Base-by-base conservation (phyloP, 1,284 basidiomycete genomes). In the Mrakiaceae sp. region DNA sequence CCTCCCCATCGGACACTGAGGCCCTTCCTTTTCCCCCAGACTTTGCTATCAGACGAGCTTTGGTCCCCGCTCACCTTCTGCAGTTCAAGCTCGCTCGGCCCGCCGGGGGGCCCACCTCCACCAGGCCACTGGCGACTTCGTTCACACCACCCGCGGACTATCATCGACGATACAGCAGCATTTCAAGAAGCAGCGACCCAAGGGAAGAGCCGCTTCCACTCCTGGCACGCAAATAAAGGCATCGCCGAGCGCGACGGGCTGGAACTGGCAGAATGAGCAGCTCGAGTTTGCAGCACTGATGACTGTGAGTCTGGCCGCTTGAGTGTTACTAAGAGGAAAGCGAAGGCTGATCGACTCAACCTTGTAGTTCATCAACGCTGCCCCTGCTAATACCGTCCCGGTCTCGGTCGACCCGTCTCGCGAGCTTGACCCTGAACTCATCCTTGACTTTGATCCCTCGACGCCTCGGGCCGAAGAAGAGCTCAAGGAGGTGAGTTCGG, bases 391-490 rank as follows among this genome's bases (percentile, higher is more conserved):
- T 53, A 44, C 57, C 48, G 47, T 64, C 47, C 58, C 63, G 14
- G 27, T 27, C 27, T 50, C 58, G 2, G n/a, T 55, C 47, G 58
- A 64, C 44, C 42, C 63, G 10, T 42, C 58, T 14, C 40, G 14
- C 14, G 51, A 51, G 9, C 50, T 64, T 14, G 63, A 64, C 52
- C 63, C 63, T 12, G 47, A 50, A 27, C 46, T 64, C 49, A 50
- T 64, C 1, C 63, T 64, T 52, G 63, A 64, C 52, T 64, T 64
- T n/a, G 63, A 64, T 43, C 63, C 63, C 6, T 59, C 47, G 52
- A 42, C 58, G 10, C 53, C 48, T 16, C 47, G 39, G 40, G 63
- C 58, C 11, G 6, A 3, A 0, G 51, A 42, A 16, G 51, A 64
- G n/a, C 53, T 64, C 27, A 40, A 11, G 14, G 61, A 61, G 60